Evolutionary conservation across 176 grass and related monocot genomes (phyloP).

Genomic region (Chrysopogon serrulatus): DNA sequence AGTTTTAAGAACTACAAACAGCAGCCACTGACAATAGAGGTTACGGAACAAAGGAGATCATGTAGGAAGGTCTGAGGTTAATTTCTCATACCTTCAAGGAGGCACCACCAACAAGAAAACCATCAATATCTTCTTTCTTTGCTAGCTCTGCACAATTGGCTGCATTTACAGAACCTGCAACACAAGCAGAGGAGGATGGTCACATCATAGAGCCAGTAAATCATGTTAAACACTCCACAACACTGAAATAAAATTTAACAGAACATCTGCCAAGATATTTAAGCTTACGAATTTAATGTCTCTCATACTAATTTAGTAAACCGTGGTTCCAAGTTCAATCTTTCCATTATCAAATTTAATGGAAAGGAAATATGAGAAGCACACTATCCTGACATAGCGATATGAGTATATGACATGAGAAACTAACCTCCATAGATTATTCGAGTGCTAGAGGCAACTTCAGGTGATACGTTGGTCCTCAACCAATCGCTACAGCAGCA

Average conservation of each 20-base stretch:
- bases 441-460: conserved; percentile 74
- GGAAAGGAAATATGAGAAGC: background rate
- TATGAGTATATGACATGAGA: background rate
- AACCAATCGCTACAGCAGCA: conserved; percentile 82
- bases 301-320: background rate
- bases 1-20: background rate
- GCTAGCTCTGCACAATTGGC: conserved; percentile 84
- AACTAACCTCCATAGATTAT: conserved; percentile 96
- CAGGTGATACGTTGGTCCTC: conserved; percentile 82
- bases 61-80: background rate
- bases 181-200: background rate
- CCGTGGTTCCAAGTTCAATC: background rate
- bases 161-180: conserved; percentile 88
- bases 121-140: conserved; percentile 96
- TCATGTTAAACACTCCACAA: background rate
- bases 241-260: background rate
- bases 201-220: background rate
- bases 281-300: background rate
- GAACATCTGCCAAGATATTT: background rate
- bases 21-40: background rate
- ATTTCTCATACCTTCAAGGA: conserved; percentile 73
- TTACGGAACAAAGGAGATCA: background rate
- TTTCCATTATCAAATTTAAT: background rate
- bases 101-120: conserved; percentile 95
- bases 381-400: background rate